Evolutionary conservation across 2,329 filamentous ascomycete species (phyloP).

Genomic region (Phyllosticta paracitricarpa): DNA sequence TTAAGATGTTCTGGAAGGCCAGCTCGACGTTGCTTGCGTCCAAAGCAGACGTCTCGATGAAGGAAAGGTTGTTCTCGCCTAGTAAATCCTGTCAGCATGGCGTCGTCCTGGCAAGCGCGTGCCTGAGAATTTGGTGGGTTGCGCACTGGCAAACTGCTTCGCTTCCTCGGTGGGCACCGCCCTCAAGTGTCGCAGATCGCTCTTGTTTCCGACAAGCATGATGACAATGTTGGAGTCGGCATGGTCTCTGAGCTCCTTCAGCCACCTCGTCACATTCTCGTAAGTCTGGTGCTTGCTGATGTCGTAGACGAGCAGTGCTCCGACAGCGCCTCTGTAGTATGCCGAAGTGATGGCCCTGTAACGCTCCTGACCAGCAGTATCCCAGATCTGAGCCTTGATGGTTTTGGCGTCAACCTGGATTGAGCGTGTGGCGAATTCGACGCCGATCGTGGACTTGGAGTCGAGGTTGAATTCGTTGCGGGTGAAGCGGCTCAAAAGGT

Average conservation of each 20-base stretch:
- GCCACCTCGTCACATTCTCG: conserved; percentile 96
- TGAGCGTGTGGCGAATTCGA: conserved; percentile 96
- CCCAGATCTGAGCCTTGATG: conserved; percentile 99
- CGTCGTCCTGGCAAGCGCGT: not conserved
- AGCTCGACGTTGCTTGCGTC: conserved; percentile 99
- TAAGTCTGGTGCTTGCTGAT: conserved; percentile 99
- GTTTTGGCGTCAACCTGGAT: conserved; percentile 99
- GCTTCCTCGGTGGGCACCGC: conserved; percentile 97
- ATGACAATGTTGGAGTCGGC: conserved; percentile 99
- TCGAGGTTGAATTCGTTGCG: conserved; percentile 99
- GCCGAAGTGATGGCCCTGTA: conserved; percentile 98
- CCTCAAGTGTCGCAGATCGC: conserved; percentile 96
- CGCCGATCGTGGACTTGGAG: conserved; percentile 98
- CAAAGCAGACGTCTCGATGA: conserved; percentile 97
- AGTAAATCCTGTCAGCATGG: conserved; percentile 2
- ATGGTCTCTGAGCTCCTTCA: conserved; percentile 97
- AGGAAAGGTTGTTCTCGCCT: conserved; percentile 97
- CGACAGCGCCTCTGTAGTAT: conserved; percentile 96
- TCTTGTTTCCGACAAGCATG: conserved; percentile 99
- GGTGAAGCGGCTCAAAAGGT: conserved; percentile 97
- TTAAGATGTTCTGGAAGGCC: conserved; percentile 98
- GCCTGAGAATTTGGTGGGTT: not conserved
- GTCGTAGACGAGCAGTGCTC: conserved; percentile 95
- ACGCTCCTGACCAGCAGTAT: conserved; percentile 96
- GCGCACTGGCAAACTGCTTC: conserved; percentile 89